Base-by-base conservation (phyloP, 2,329 filamentous ascomycete genomes). In the Cadophora luteo-olivacea region DNA sequence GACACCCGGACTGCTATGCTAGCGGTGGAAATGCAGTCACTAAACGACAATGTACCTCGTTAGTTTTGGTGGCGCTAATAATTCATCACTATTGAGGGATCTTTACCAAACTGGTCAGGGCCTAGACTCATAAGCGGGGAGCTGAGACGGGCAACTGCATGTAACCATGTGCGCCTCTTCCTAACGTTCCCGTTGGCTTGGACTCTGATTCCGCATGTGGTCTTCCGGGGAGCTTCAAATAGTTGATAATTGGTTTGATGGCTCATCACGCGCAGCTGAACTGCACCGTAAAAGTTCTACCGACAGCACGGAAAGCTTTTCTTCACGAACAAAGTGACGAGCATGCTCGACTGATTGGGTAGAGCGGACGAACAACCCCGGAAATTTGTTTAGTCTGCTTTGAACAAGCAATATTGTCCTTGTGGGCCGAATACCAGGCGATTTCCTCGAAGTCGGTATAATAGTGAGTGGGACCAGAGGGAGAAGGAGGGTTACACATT, bases 201-300 rank as follows among this genome's bases (percentile, higher is more conserved):
- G 32, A 60, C 55, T 60, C 55, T 32, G 55, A 22, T 60, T 29
- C 55, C 55, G 32, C 32, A 36, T 60, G 14, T 38, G 36, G 60
- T 9, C 60, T 24, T 29, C 16, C 22, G 41, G 12, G 32, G 41
- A 5, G 25, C 45, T 49, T 49, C 14, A 22, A 49, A 49, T 49
- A 49, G 5, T 25, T 62, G 60, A 55, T 55, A 55, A 55, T 55
- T 55, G 52, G 52, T 29, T 55, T 55, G 25, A 19, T 55, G 29
- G 52, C 29, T 29, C 52, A 32, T 55, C 52, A 33, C 16, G 25
- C 4, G 52, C 52, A 32, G 25, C 24, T 55, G 52, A 29, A 33
- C 29, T 14, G 7, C 14, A 33, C 25, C 52, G 8, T n/a, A 16
- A 32, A 19, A 29, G 16, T 14, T 16, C 25, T 49, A 22, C 14